Evolutionary conservation across 495 filamentous ascomycete genomes (phyloP).

Genomic region (Apodospora peruviana): DNA sequence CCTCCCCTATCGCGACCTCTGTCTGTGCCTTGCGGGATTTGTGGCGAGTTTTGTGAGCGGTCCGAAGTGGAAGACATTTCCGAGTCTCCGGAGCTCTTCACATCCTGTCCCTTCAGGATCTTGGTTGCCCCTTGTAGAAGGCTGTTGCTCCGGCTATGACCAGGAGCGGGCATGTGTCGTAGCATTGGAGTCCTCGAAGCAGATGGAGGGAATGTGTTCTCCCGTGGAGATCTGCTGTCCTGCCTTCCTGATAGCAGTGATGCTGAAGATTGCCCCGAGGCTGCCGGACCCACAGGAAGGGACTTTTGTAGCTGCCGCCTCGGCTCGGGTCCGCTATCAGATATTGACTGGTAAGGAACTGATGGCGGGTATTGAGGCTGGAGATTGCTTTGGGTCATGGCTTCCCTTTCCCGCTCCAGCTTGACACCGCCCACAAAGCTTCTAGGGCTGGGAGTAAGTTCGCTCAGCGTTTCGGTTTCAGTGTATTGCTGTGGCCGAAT

Average conservation of each 20-base stretch:
- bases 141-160: conserved; percentile 16
- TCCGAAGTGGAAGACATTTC: conserved; percentile 3
- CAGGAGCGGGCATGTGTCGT: conserved; percentile 18
- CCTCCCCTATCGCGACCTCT: conserved; percentile 14
- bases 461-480: conserved; percentile 9
- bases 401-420: conserved; percentile 20
- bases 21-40: neutral
- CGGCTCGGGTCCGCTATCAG: conserved; percentile 1
- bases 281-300: conserved; percentile 6
- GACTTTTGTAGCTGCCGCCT: conserved; percentile 6
- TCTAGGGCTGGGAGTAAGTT: neutral
- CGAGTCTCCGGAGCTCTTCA: conserved; percentile 4
- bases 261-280: neutral
- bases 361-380: conserved; percentile 3
- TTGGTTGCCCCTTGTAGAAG: conserved; percentile 17
- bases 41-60: conserved; percentile 13
- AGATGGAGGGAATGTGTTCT: conserved; percentile 24
- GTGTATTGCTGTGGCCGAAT: conserved; percentile 19
- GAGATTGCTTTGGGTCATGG: conserved; percentile 8
- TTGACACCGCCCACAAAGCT: conserved; percentile 25
- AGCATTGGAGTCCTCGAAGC: conserved; percentile 29
- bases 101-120: conserved; percentile 13
- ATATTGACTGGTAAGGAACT: conserved; percentile 1
- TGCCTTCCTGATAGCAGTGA: neutral
- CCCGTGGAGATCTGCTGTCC: conserved; percentile 10